Conservation (phyloP, 2,329 filamentous ascomycete genomes). For the Pseudogymnoascus sp. region DNA sequence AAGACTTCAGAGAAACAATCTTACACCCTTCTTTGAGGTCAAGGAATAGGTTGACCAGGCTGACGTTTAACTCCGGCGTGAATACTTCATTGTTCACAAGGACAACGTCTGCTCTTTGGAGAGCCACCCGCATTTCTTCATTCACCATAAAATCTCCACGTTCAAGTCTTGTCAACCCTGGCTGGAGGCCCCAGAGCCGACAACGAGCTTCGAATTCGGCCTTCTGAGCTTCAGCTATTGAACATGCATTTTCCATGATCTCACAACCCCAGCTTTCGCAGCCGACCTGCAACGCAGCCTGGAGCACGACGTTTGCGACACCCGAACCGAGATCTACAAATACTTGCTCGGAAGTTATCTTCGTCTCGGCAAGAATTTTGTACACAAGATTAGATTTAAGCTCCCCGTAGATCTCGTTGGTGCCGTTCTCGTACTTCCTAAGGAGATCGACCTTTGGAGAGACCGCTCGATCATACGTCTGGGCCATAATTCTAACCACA, state of each 20-base stretch:
- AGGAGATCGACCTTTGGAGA: constrained; percentile 80
- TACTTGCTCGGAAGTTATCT: constrained; percentile 71
- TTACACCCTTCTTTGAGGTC: constrained; percentile 86
- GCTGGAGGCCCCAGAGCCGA: constrained; percentile 76
- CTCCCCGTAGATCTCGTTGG: constrained; percentile 92
- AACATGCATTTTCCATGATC: constrained; percentile 85
- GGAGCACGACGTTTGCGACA: constrained; percentile 90
- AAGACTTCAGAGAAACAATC: constrained; percentile 86
- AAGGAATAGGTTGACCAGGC: constrained; percentile 79
- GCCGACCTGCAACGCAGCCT: constrained; percentile 86
- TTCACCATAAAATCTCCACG: constrained; percentile 77
- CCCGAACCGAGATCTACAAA: constrained; percentile 95
- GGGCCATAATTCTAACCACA: constrained; percentile 71
- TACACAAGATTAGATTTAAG: constrained; percentile 77
- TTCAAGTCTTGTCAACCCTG: constrained; percentile 72
- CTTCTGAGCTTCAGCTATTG: constrained; percentile 70
- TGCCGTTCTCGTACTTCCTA: constrained; percentile 78
- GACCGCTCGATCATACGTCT: constrained; percentile 88
- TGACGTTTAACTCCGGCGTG: constrained; percentile 75
- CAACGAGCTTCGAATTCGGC: constrained; percentile 79
- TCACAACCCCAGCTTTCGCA: constrained; percentile 96
- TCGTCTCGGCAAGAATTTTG: constrained; percentile 66
- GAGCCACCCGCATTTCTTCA: constrained; percentile 56
- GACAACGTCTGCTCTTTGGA: constrained; percentile 86
- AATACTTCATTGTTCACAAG: constrained; percentile 98